Evolutionary conservation across 441 rosid species (phyloP).

Genomic region (Viola pubescens): DNA sequence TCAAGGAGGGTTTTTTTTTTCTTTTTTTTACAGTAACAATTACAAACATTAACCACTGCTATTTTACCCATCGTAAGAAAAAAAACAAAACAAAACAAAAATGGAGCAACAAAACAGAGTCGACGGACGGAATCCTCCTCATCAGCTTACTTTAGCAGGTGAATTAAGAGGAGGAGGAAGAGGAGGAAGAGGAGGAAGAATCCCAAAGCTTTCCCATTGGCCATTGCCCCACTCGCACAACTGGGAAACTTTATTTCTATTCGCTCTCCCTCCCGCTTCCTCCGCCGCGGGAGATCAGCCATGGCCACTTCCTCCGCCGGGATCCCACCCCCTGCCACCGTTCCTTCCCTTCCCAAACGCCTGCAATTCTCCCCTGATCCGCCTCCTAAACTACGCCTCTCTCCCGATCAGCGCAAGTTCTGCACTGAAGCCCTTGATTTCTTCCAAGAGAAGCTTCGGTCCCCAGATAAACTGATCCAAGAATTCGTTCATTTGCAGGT

Average conservation of each 20-base stretch:
- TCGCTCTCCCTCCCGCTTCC: constrained; percentile 28
- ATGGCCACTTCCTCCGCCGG: constrained; percentile 26
- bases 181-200: too few species aligned
- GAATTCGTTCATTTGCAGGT: constrained; percentile 66
- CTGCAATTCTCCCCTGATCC: constrained; percentile 41
- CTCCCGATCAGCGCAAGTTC: constrained; percentile 44
- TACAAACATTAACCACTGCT: background rate
- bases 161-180: too few species aligned
- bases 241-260: constrained; percentile 54
- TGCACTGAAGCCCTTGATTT: constrained; percentile 54
- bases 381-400: constrained; percentile 39
- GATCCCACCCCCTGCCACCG: background rate
- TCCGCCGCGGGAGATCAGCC: constrained; percentile 21
- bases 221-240: constrained; percentile 5
- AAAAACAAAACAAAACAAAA: background rate
- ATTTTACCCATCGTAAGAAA: background rate
- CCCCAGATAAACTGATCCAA: constrained; percentile 31
- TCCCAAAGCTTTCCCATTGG: background rate
- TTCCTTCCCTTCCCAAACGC: constrained; percentile 3
- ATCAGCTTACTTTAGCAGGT: too few species aligned
- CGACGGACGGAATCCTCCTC: too few species aligned
- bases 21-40: background rate
- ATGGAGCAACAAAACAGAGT: background rate
- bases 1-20: constrained; percentile 12
- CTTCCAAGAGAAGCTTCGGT: constrained; percentile 35